Conservation (phyloP, 495 filamentous ascomycete species). For the Xylaria sp. region DNA sequence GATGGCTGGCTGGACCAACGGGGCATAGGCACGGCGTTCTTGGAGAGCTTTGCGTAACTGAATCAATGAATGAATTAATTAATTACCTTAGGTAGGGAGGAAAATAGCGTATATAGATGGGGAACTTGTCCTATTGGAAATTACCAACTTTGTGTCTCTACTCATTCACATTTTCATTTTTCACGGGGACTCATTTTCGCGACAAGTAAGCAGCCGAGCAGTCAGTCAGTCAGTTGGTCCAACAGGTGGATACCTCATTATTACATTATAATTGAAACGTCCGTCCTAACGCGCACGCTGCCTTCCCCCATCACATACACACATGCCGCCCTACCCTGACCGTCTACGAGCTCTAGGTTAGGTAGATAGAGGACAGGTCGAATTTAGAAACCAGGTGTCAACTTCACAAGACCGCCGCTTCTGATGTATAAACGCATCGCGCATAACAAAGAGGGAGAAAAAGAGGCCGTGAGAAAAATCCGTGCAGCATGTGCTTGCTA, state of each 20-base stretch:
- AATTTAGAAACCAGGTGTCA: not conserved
- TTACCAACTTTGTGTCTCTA: not conserved
- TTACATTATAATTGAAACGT: not conserved
- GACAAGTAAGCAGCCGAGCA: not conserved
- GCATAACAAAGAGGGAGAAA: not conserved
- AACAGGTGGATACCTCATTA: not conserved
- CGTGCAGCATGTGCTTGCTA: not conserved
- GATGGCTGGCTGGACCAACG: no score
- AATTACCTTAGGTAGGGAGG: not conserved
- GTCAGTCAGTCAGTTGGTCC: not conserved
- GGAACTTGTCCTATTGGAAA: not conserved
- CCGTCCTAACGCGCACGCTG: not conserved
- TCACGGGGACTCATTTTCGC: not conserved
- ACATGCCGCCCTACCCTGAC: not conserved
- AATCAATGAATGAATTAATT: no score
- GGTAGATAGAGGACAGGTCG: no score
- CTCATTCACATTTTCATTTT: not conserved
- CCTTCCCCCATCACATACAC: no score
- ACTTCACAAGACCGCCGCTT: not conserved
- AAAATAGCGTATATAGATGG: conserved; percentile 6
- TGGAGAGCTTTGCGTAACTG: not conserved
- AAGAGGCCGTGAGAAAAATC: not conserved
- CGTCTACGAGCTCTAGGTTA: not conserved
- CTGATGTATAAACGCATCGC: not conserved
- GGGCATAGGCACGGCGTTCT: conserved; percentile 12